These are phyloP conservation scores for Chlorella sorokiniana DNA, from an alignment of 139 green algal genomes.

Conservation along the genomic window DNA sequence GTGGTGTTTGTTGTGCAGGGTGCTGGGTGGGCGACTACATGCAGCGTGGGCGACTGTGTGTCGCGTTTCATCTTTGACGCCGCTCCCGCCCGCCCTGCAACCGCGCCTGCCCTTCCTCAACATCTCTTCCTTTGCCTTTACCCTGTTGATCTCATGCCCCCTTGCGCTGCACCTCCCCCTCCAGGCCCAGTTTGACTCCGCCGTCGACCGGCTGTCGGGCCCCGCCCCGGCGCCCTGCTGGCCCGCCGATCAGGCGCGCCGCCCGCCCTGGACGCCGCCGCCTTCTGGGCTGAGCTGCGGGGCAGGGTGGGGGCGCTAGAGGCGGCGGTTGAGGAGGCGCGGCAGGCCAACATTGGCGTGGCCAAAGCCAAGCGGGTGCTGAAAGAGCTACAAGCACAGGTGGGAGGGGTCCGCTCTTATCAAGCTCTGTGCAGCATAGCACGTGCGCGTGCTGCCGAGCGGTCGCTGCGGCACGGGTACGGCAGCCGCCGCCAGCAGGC, in stretches of 20 bases:
- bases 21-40: background rate
- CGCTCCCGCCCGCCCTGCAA: too few species aligned
- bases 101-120: too few species aligned
- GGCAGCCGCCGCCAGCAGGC: too few species aligned
- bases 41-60: too few species aligned
- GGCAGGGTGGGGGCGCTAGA: slow-evolving; percentile 57
- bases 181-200: slow-evolving; percentile 21
- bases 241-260: background rate
- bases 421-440: too few species aligned
- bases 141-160: background rate
- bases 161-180: background rate
- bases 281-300: slow-evolving; percentile 45
- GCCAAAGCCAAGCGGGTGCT: slow-evolving; percentile 71
- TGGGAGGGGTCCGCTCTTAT: too few species aligned
- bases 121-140: background rate
- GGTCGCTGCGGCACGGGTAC: too few species aligned
- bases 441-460: too few species aligned
- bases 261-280: slow-evolving; percentile 5
- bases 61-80: too few species aligned
- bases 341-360: slow-evolving; percentile 68
- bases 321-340: slow-evolving; percentile 63
- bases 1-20: background rate
- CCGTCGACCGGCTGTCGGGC: slow-evolving; percentile 7
- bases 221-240: background rate
- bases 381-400: slow-evolving; percentile 70